Evolutionary conservation across 2,329 filamentous ascomycete species (phyloP).

Genomic region (Exutisphaerella laricina): DNA sequence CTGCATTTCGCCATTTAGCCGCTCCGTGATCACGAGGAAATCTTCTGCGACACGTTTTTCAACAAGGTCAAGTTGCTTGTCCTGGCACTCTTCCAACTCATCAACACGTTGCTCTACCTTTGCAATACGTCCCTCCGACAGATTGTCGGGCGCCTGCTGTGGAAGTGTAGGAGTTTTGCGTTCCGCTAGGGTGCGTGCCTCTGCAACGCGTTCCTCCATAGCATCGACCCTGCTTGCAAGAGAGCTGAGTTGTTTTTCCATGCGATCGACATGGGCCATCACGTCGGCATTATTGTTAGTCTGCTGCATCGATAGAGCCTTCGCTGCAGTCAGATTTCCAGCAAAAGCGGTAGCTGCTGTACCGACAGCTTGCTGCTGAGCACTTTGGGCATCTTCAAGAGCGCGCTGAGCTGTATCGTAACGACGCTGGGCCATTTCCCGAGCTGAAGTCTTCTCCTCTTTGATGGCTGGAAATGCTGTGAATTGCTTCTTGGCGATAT

Average conservation of each 20-base stretch:
- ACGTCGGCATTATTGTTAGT: background rate
- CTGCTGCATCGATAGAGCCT: background rate
- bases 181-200: too few species aligned
- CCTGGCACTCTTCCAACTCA: background rate
- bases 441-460: background rate
- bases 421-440: background rate
- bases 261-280: background rate
- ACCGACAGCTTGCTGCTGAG: background rate
- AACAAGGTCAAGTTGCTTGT: background rate
- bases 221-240: background rate
- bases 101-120: background rate
- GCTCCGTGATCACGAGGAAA: too few species aligned
- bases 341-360: background rate
- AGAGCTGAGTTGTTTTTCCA: background rate
- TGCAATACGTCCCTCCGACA: background rate
- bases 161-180: too few species aligned
- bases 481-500: background rate
- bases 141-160: background rate
- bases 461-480: constrained; percentile 1
- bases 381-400: background rate
- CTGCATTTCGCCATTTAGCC: too few species aligned
- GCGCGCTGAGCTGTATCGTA: background rate
- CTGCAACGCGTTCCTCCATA: background rate
- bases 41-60: too few species aligned
- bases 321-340: too few species aligned